Evolutionary conservation across 2,329 filamentous ascomycete species (phyloP).

Genomic region (Talaromyces albobiverticillius): DNA sequence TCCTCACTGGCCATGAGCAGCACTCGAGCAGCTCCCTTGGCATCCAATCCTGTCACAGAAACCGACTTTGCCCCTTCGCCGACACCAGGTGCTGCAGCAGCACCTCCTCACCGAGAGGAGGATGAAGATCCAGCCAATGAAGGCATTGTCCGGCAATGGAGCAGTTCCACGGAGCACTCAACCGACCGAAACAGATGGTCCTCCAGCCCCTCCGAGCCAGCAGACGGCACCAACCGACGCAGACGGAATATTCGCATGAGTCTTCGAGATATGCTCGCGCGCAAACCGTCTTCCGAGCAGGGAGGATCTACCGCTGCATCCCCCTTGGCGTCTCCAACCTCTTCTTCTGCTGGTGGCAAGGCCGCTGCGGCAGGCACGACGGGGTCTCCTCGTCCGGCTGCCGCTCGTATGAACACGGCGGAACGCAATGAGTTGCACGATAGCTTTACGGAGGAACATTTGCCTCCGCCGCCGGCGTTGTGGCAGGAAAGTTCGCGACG

Average conservation of each 20-base stretch:
- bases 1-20: neutral
- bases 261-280: conserved; percentile 26
- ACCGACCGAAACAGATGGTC: neutral
- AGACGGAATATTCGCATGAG: conserved; percentile 25
- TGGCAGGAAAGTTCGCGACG: conserved; percentile 14
- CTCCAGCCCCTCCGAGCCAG: neutral
- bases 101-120: neutral
- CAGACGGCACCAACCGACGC: conserved; percentile 10
- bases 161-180: conserved; percentile 11
- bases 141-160: conserved; percentile 17
- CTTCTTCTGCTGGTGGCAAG: neutral
- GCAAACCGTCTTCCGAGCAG: conserved; percentile 18
- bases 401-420: conserved; percentile 14
- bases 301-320: conserved; percentile 19
- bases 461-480: conserved; percentile 27
- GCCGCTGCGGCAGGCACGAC: conserved; percentile 12
- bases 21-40: conserved; percentile 18
- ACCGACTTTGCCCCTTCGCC: conserved; percentile 21
- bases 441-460: conserved; percentile 28
- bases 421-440: conserved; percentile 27
- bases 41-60: conserved; percentile 30
- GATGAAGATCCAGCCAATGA: conserved; percentile 5
- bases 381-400: conserved; percentile 14
- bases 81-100: conserved; percentile 16
- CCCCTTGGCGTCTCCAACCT: conserved; percentile 8